Evolutionary conservation across 2,329 filamentous ascomycete genomes (phyloP), one percentile per base, ranked within the genome.

Genomic region (Colletotrichum destructivum): DNA sequence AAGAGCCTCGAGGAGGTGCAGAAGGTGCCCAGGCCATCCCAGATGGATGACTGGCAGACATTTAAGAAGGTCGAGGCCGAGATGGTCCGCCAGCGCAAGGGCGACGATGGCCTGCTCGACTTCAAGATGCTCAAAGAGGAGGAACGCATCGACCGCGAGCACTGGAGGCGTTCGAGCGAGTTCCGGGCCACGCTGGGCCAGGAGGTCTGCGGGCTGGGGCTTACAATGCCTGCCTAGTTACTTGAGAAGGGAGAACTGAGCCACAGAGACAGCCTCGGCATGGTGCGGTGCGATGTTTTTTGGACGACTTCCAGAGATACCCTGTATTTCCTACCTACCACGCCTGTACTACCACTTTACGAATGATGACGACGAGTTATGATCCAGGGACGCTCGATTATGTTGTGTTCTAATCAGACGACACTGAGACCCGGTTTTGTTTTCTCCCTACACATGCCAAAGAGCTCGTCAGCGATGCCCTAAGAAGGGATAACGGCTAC

Each of bases 41-140:
- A 90, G 76, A 74, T 88, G 7, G 89, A 90, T 71, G 88, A 90
- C 69, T 90, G 87, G 88, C 70, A 79, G 2, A 75, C 88, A 11
- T 89, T 86, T 76, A 81, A 87, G 74, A 84, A 83, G 73, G 23
- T 72, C 49, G 72, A 74, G 62, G 62, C 69, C 44, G 73, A 74
- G 51, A 70, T 68, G 35, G 54, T 73, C 8, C 67, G 69, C 23
- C 72, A 66, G 65, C 44, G 68, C 23, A 73, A 72, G 64, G 73
- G 73, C 18, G 62, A 71, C n/a, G 54, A 67, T n/a, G 71, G 67
- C 35, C 18, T 68, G 26, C 64, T 71, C 40, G 71, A 74, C 62
- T 73, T 68, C 51, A 74, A 72, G 60, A 59, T 71, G 52, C 62
- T 46, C 31, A 73, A 71, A 56, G 73, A 74, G 42, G 67, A 73